Base-by-base conservation (phyloP, 495 filamentous ascomycete genomes). In the Penicillium diatomitis region DNA sequence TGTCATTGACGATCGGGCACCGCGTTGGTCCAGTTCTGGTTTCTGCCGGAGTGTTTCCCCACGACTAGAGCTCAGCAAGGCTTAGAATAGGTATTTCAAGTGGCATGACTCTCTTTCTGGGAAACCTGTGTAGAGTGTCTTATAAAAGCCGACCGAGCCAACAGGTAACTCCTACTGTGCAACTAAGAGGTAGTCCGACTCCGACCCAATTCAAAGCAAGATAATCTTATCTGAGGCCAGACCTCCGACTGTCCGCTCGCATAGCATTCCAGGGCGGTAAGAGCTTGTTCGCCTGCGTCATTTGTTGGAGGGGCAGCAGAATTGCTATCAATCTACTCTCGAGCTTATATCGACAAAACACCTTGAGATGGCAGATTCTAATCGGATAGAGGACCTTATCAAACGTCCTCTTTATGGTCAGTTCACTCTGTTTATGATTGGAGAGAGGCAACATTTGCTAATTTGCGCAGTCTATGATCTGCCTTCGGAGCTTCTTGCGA, bases 401-500 rank as follows among this genome's bases (percentile, higher is more conserved):
- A 81, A 77, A 60, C 72, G 75, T 42, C 80, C 84, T 32, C 61
- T 87, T 4, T 87, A 88, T 66, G 76, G 84, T 52, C 46, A 0
- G 44, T 20, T 32, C 3, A 12, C 31, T n/a, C n/a, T 32, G 11
- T 3, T 5, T n/a, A 4, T 32, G n/a, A 1, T 43, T 7, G 8
- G 5, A 3, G 5, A 7, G 8, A 7, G 8, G 6, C 9, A 0
- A 8, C 44, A 8, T 30, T 47, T 35, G 31, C 62, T 73, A 46
- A 73, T 52, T 27, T 34, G 35, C 27, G 11, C 20, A 90, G 86
- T 95, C 39, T 98, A 91, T 65, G 85, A 95, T 62, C 79, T 98
- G 27, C 90, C 91, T 7, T 64, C 72, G 47, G 83, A 88, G 61
- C 75, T 96, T 51, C 78, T 96, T 42, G 62, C 69, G 38, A 87